Conservation (phyloP, 2,329 filamentous ascomycete species). For the Hypocreales sp. region DNA sequence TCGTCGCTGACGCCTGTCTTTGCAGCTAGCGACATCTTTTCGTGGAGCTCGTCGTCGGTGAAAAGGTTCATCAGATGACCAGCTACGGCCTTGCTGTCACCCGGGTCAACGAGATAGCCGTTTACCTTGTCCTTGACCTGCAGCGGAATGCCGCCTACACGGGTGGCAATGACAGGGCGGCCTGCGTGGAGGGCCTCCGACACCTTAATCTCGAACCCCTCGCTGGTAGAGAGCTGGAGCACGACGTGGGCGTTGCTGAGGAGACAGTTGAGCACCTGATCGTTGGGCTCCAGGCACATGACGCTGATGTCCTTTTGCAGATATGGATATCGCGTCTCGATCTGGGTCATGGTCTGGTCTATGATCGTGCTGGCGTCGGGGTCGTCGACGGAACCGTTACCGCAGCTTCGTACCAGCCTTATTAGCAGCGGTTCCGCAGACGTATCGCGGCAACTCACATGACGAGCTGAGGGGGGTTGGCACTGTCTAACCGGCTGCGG, state of each 20-base stretch:
- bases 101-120: slow-evolving; percentile 58
- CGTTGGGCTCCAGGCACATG: slow-evolving; percentile 62
- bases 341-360: slow-evolving; percentile 52
- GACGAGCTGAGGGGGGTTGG: slow-evolving; percentile 53
- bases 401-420: slow-evolving; percentile 38
- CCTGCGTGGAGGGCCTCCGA: slow-evolving; percentile 72
- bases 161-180: slow-evolving; percentile 60
- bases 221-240: slow-evolving; percentile 65
- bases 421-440: too few species aligned
- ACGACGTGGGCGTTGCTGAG: slow-evolving; percentile 58
- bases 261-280: slow-evolving; percentile 66
- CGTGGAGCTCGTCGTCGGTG: slow-evolving; percentile 47
- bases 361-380: slow-evolving; percentile 61
- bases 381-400: slow-evolving; percentile 69
- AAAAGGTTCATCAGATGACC: slow-evolving; percentile 50
- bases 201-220: slow-evolving; percentile 79
- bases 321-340: slow-evolving; percentile 47
- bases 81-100: slow-evolving; percentile 56
- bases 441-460: too few species aligned
- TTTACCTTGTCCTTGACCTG: slow-evolving; percentile 59
- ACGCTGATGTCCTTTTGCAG: slow-evolving; percentile 53
- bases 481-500: slow-evolving; percentile 34
- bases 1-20: slow-evolving; percentile 59
- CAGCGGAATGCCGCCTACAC: slow-evolving; percentile 64
- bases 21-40: slow-evolving; percentile 50